These are phyloP conservation scores for Apophysomyces variabilis DNA, from an alignment of 371 early-diverging fungal species.

Conservation along the genomic window DNA sequence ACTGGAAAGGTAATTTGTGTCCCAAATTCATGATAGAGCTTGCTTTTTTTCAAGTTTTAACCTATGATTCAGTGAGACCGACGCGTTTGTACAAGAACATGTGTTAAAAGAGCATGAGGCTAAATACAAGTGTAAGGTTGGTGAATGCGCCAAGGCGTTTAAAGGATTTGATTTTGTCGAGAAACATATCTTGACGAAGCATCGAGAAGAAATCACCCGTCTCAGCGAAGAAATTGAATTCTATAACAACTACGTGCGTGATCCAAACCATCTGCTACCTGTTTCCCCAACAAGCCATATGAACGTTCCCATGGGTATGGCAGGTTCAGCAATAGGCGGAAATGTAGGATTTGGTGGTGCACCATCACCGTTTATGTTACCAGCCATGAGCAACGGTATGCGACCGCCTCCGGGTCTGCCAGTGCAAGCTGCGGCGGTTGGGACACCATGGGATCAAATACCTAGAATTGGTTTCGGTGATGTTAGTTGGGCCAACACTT, in stretches of 20 bases:
- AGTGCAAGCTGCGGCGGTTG: conserved; percentile 43
- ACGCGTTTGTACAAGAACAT: conserved; percentile 58
- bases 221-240: conserved; percentile 67
- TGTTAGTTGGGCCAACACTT: conserved; percentile 5
- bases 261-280: conserved; percentile 72
- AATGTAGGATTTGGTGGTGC: conserved; percentile 33
- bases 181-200: conserved; percentile 91
- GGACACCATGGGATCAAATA: conserved; percentile 70
- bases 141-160: conserved; percentile 90
- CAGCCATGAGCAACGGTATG: conserved; percentile 22
- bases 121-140: conserved; percentile 85
- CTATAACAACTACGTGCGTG: conserved; percentile 89
- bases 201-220: conserved; percentile 71
- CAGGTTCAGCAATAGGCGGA: conserved; percentile 16
- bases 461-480: conserved; percentile 70
- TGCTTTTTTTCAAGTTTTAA: too few species aligned
- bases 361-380: conserved; percentile 32
- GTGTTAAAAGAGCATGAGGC: conserved; percentile 76
- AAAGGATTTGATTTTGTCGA: conserved; percentile 91
- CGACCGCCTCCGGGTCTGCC: conserved; percentile 22
- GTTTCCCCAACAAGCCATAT: conserved; percentile 16
- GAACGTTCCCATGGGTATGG: conserved; percentile 5
- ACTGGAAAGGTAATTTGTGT: conserved; percentile 59
- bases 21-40: too few species aligned
- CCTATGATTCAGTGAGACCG: conserved; percentile 39